These are phyloP conservation scores for Colletotrichum sp. DNA, from an alignment of 2,329 filamentous ascomycete species.

Conservation along the genomic window DNA sequence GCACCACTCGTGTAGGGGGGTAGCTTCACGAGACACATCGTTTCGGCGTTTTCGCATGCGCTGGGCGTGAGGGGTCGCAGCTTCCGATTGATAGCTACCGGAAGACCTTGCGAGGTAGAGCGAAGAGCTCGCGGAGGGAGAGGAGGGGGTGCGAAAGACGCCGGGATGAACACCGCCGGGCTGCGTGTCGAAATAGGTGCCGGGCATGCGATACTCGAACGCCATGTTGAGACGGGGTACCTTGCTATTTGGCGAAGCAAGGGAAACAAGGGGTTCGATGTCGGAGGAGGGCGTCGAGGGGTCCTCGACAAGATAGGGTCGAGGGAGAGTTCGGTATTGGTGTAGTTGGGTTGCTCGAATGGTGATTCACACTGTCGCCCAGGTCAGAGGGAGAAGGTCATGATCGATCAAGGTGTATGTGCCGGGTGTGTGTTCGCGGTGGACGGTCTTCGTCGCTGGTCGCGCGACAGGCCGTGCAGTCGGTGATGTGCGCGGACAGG, in stretches of 20 bases:
- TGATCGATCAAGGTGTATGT: neutral
- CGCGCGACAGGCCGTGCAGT: neutral
- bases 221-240: slow-evolving; percentile 26
- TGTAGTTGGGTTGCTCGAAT: neutral
- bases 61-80: slow-evolving; percentile 32
- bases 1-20: slow-evolving; percentile 36
- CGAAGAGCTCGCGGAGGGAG: slow-evolving; percentile 26
- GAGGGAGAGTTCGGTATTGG: neutral
- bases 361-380: slow-evolving; percentile 16
- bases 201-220: slow-evolving; percentile 38
- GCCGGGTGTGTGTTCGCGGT: neutral
- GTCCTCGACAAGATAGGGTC: neutral
- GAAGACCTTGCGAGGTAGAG: slow-evolving; percentile 41
- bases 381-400: slow-evolving; percentile 7
- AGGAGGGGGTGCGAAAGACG: slow-evolving; percentile 51
- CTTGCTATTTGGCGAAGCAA: neutral
- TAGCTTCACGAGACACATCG: slow-evolving; percentile 30
- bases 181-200: slow-evolving; percentile 36
- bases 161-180: slow-evolving; percentile 44
- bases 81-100: slow-evolving; percentile 41
- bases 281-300: neutral
- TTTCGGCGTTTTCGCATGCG: slow-evolving; percentile 52
- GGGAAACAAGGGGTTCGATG: neutral
- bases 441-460: neutral
- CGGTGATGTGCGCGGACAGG: neutral